These are phyloP conservation scores for Periglandula ipomoeae DNA, from an alignment of 2,329 filamentous ascomycete species.

Conservation along the genomic window DNA sequence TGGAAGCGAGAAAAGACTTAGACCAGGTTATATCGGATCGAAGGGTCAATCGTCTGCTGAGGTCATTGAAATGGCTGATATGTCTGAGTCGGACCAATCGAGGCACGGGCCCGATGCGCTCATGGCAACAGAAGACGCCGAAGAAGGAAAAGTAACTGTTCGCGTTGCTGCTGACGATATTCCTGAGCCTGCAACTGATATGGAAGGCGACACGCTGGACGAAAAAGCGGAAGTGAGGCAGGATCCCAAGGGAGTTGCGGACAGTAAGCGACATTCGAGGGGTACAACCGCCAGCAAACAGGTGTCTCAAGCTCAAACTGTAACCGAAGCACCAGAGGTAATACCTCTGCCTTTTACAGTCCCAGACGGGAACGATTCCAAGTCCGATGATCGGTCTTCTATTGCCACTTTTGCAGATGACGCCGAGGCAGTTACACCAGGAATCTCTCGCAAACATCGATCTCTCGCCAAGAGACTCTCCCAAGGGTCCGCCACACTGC, in stretches of 20 bases:
- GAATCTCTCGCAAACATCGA: conserved; percentile 16
- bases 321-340: conserved; percentile 36
- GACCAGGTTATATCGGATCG: conserved; percentile 25
- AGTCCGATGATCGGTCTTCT: conserved; percentile 47
- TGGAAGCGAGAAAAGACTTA: conserved; percentile 35
- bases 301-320: conserved; percentile 12
- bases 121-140: conserved; percentile 30
- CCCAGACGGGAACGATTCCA: conserved; percentile 34
- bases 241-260: conserved; percentile 3
- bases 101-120: conserved; percentile 27
- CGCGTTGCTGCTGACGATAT: conserved; percentile 42
- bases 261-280: conserved; percentile 16
- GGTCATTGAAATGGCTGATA: conserved; percentile 48
- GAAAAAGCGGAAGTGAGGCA: conserved; percentile 21
- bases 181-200: conserved; percentile 16
- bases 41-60: conserved; percentile 29
- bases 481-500: conserved; percentile 32
- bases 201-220: conserved; percentile 17
- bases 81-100: conserved; percentile 25
- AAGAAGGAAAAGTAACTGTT: conserved; percentile 41
- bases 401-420: conserved; percentile 62
- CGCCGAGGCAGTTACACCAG: conserved; percentile 27
- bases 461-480: conserved; percentile 42
- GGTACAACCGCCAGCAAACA: conserved; percentile 10
- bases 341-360: conserved; percentile 59